A percentile compares a stretch with the other conserved stretches of the same genome.
These are phyloP conservation scores for Talaromyces sp. DNA, from an alignment of 2,329 filamentous ascomycete species.

Conservation along the genomic window DNA sequence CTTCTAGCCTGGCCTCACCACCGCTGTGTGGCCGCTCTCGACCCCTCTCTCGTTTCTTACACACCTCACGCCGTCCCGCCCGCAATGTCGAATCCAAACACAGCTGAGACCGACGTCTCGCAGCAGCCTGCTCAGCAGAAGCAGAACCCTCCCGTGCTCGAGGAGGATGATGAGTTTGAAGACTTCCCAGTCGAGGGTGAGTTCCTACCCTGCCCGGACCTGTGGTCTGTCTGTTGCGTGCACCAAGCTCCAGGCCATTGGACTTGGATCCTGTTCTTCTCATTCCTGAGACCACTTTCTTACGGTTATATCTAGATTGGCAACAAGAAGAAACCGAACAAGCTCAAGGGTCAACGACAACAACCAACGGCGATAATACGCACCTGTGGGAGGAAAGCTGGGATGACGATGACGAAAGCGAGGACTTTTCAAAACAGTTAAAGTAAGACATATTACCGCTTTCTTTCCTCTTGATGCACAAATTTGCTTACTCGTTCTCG, in stretches of 20 bases:
- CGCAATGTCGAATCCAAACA: conserved; percentile 42
- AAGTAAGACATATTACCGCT: conserved; percentile 57
- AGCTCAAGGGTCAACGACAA: conserved; percentile 41
- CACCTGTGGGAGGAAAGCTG: conserved; percentile 99
- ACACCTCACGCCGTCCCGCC: conserved; percentile 2
- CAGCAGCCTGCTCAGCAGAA: conserved; percentile 47
- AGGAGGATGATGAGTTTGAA: conserved; percentile 98
- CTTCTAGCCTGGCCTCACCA: not conserved
- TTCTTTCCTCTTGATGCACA: not conserved
- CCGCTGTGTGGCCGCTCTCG: not conserved
- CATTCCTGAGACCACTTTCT: conserved; percentile 51
- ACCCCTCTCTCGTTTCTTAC: not conserved
- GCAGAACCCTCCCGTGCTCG: conserved; percentile 65
- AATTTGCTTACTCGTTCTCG: not conserved
- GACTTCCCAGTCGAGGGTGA: conserved; percentile 95
- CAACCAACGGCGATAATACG: conserved; percentile 52
- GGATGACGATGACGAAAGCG: conserved; percentile 96
- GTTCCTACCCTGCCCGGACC: conserved; percentile 2
- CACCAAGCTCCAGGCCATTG: not conserved
- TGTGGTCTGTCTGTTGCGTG: not conserved
- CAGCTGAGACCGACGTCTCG: conserved; percentile 31
- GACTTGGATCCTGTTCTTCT: not conserved
- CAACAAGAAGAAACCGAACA: conserved; percentile 78
- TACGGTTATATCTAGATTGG: conserved; percentile 87
- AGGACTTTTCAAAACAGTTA: conserved; percentile 92